phyloP scores from a whole-genome alignment of 2,329 filamentous ascomycete genomes.

The Arthrinium phaeospermum region DNA sequence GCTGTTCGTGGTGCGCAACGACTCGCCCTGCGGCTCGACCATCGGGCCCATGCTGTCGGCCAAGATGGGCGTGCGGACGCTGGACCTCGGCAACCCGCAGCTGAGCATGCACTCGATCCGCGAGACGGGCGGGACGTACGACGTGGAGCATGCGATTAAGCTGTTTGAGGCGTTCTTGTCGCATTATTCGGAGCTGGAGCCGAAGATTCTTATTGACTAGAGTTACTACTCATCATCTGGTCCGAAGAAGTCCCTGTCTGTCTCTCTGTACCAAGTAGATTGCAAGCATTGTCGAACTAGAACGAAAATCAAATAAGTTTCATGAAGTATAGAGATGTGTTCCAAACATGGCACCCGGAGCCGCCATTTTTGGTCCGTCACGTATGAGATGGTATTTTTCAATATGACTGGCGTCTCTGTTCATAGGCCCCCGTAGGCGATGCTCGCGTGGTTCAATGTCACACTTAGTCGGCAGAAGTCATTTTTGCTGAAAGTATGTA shows the following conservation, averaged over 20 bases:
- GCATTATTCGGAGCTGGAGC: constrained; percentile 81
- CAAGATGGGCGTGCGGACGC: constrained; percentile 81
- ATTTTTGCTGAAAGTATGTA: no score
- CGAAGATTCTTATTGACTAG: constrained; percentile 83
- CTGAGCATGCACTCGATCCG: constrained; percentile 97
- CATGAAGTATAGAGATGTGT: neutral
- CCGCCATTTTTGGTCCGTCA: neutral
- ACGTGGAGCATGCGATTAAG: constrained; percentile 84
- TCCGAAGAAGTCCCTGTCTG: neutral
- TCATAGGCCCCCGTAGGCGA: no score
- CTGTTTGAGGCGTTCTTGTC: constrained; percentile 89
- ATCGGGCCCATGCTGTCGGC: constrained; percentile 97
- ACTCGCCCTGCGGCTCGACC: constrained; percentile 91
- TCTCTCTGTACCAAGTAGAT: neutral
- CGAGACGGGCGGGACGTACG: constrained; percentile 86
- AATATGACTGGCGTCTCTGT: no score
- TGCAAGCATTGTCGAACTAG: neutral
- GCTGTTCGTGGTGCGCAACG: constrained; percentile 95
- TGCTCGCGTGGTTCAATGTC: no score
- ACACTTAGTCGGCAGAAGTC: neutral
- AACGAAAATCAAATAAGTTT: neutral
- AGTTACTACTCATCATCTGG: neutral
- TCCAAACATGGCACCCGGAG: neutral
- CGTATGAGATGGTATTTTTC: neutral
- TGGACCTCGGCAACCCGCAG: constrained; percentile 94